Evolutionary conservation across 345 rosid genomes (phyloP).

Genomic region (Euphorbia peplus): DNA sequence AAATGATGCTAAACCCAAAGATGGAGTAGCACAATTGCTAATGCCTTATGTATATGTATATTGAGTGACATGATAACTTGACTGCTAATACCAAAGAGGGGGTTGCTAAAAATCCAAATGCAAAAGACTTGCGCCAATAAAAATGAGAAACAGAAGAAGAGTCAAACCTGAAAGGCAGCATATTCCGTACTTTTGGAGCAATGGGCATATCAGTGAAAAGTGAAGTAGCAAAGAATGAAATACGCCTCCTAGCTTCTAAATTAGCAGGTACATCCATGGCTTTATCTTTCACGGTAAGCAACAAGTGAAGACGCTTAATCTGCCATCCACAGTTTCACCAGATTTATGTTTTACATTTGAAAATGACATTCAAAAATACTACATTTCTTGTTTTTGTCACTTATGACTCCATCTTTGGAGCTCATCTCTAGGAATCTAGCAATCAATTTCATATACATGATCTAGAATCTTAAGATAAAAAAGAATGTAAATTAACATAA

Average conservation of each 20-base stretch:
- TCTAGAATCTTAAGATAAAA: neutral
- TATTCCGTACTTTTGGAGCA: conserved; percentile 81
- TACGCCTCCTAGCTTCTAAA: conserved; percentile 79
- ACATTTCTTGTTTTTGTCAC: neutral
- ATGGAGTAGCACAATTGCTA: neutral
- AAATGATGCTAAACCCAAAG: neutral
- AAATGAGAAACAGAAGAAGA: conserved; percentile 16
- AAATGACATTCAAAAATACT: neutral
- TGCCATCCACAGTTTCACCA: conserved; percentile 39
- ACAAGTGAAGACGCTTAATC: conserved; percentile 70
- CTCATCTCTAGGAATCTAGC: neutral
- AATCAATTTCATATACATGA: neutral
- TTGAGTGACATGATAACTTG: neutral
- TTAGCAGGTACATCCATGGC: conserved; percentile 90
- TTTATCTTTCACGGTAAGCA: conserved; percentile 76
- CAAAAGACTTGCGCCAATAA: conserved; percentile 9
- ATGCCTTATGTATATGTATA: neutral
- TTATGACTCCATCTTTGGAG: neutral
- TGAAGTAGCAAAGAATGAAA: conserved; percentile 94
- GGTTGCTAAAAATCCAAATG: conserved; percentile 3
- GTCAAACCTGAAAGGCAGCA: conserved; percentile 90
- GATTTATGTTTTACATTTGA: conserved; percentile 6
- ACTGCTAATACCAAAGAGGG: neutral
- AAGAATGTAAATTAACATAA: neutral
- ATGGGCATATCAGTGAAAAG: conserved; percentile 87